Evolutionary conservation across 306 rosid genomes (phyloP).

Genomic region (Chamaecrista fasciculata): DNA sequence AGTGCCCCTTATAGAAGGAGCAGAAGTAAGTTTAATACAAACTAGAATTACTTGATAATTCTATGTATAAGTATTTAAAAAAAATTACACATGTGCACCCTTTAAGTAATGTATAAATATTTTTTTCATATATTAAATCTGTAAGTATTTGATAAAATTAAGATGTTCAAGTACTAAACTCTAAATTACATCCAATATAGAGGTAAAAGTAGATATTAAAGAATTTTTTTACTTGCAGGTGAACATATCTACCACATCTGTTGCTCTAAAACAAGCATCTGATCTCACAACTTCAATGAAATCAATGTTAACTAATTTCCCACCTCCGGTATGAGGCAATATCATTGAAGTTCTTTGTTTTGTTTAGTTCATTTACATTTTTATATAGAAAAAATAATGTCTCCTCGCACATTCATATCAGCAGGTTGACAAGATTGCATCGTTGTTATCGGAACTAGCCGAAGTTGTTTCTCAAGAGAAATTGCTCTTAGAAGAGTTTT

Average conservation of each 20-base stretch:
- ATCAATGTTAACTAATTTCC: constrained; percentile 33
- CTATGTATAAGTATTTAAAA: no score
- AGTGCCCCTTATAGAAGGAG: constrained; percentile 68
- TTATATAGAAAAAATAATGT: no score
- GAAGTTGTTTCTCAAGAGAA: constrained; percentile 58
- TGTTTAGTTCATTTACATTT: not conserved
- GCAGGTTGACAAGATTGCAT: constrained; percentile 51
- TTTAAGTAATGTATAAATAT: no score
- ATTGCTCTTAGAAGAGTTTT: constrained; percentile 54
- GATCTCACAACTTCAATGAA: constrained; percentile 47
- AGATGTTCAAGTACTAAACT: not conserved
- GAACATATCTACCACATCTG: constrained; percentile 29
- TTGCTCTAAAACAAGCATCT: constrained; percentile 44
- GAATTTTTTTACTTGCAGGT: constrained; percentile 31
- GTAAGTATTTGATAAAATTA: not conserved
- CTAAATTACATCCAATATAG: no score
- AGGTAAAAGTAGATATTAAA: not conserved
- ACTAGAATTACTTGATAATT: no score
- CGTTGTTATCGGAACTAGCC: constrained; percentile 55
- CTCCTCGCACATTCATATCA: no score
- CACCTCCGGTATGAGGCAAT: constrained; percentile 43
- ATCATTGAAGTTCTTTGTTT: not conserved
- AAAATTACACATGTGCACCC: no score
- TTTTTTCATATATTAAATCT: no score
- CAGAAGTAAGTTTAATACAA: constrained; percentile 43